Evolutionary conservation across 768 basidiomycete genomes (phyloP).

Genomic region (Exidia glandulosa): DNA sequence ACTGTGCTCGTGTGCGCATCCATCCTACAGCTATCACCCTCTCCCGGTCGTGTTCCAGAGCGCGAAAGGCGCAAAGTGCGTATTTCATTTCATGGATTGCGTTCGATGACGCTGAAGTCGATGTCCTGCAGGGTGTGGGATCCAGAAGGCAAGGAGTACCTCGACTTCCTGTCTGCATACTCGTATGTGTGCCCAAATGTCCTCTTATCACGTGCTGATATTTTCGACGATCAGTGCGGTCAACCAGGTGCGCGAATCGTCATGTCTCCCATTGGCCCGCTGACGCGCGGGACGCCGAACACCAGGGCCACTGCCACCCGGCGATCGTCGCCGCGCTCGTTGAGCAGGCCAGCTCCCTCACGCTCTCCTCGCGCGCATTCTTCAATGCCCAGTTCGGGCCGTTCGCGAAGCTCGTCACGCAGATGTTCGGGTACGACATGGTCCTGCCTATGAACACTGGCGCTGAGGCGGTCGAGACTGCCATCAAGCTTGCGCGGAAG

Average conservation of each 20-base stretch:
- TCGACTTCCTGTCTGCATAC: constrained; percentile 97
- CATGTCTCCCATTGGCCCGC: not conserved
- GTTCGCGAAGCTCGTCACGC: constrained; percentile 79
- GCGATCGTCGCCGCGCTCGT: constrained; percentile 71
- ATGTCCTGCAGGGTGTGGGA: constrained; percentile 78
- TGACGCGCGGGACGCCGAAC: constrained; percentile 1
- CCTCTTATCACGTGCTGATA: not conserved
- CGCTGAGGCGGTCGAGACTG: constrained; percentile 95
- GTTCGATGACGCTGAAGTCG: not conserved
- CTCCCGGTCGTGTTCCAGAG: constrained; percentile 89
- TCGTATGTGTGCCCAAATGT: constrained; percentile 46
- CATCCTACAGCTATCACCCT: constrained; percentile 78
- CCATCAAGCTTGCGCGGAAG: constrained; percentile 90
- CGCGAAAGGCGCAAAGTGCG: constrained; percentile 83
- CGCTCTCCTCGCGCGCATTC: constrained; percentile 92
- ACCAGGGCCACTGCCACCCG: constrained; percentile 84
- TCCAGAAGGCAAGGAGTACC: constrained; percentile 89
- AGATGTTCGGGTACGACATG: constrained; percentile 87
- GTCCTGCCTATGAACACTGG: constrained; percentile 99
- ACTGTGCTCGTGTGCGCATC: constrained; percentile 14
- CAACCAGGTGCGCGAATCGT: constrained; percentile 49
- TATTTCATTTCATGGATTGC: constrained; percentile 10
- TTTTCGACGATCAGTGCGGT: constrained; percentile 47
- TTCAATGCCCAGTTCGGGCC: constrained; percentile 84
- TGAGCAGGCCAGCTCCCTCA: constrained; percentile 79